A percentile compares a stretch with the other conserved stretches of the same genome.
phyloP scores from a whole-genome alignment of 1,139 yeast species.

The Protomyces arabidopsidicola region DNA sequence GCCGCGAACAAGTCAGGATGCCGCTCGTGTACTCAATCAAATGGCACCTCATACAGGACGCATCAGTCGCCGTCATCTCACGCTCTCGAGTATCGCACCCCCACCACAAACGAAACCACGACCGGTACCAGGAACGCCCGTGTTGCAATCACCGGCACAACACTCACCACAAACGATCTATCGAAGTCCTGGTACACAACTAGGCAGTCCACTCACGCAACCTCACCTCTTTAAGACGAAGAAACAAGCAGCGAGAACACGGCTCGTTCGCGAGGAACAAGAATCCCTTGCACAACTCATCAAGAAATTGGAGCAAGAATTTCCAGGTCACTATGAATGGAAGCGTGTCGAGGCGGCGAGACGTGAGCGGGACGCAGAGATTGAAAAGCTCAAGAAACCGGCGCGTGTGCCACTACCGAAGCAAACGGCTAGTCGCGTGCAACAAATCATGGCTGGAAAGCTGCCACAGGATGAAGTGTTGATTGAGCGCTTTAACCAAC shows the following conservation, averaged over 20 bases:
- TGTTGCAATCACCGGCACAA: conserved; percentile 4
- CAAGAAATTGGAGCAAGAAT: conserved; percentile 6
- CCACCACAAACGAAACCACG: not conserved
- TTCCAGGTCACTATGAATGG: conserved; percentile 22
- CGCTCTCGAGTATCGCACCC: not conserved
- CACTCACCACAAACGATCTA: conserved; percentile 1
- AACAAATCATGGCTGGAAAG: conserved; percentile 1
- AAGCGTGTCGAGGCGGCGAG: conserved; percentile 11
- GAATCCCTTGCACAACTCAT: conserved; percentile 13
- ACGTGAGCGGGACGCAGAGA: conserved; percentile 8
- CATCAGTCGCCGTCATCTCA: not conserved
- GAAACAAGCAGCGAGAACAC: not conserved
- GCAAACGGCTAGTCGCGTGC: conserved; percentile 3
- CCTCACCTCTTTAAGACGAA: conserved; percentile 10
- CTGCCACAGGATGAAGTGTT: conserved; percentile 31
- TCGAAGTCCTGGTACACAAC: conserved; percentile 21
- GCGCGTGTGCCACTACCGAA: conserved; percentile 8
- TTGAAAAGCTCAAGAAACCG: conserved; percentile 6
- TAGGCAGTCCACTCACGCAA: conserved; percentile 8
- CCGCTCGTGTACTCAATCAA: not conserved
- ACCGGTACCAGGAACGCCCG: not conserved
- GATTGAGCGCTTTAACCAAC: conserved; percentile 51
- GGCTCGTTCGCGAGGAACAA: not conserved
- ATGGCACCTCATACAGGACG: conserved; percentile 13
- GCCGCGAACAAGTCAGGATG: conserved; percentile 14